Conservation (phyloP, 2,329 filamentous ascomycete genomes). For the Ophiocordyceps camponoti-rufipedis region DNA sequence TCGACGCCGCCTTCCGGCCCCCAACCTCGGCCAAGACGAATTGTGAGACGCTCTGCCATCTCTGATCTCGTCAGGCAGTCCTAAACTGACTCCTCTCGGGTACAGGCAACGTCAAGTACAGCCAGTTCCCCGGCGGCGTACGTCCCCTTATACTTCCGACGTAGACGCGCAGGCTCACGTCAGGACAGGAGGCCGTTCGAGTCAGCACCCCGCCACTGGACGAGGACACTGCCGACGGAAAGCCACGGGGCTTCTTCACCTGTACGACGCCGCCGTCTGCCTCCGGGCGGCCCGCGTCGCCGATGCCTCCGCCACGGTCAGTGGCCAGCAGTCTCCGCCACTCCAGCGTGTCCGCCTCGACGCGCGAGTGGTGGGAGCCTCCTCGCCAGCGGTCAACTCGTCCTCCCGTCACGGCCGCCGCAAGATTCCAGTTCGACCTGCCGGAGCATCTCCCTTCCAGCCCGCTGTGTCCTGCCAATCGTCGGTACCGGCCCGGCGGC, state of each 20-base stretch:
- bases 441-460: conserved; percentile 32
- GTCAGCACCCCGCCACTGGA: conserved; percentile 27
- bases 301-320: conserved; percentile 1
- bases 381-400: conserved; percentile 5
- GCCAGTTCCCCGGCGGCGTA: conserved; percentile 17
- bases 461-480: conserved; percentile 32
- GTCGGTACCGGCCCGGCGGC: conserved; percentile 22
- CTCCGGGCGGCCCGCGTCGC: not conserved
- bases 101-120: conserved; percentile 1
- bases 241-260: conserved; percentile 23
- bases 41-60: not conserved
- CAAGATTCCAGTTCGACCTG: conserved; percentile 26
- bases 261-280: conserved; percentile 15
- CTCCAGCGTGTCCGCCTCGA: conserved; percentile 7
- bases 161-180: not conserved
- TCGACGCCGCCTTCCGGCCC: conserved; percentile 15
- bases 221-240: conserved; percentile 18
- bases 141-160: conserved; percentile 2
- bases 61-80: not conserved
- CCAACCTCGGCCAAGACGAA: conserved; percentile 8
- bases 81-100: not conserved
- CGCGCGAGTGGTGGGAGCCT: conserved; percentile 19
- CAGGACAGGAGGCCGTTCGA: conserved; percentile 26
- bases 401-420: conserved; percentile 1
- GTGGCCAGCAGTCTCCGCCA: conserved; percentile 5